Percentiles rank a stretch among this genome's conserved stretches.
These are phyloP conservation scores for Apiospora aurea DNA, from an alignment of 2,329 filamentous ascomycete species.

Conservation along the genomic window DNA sequence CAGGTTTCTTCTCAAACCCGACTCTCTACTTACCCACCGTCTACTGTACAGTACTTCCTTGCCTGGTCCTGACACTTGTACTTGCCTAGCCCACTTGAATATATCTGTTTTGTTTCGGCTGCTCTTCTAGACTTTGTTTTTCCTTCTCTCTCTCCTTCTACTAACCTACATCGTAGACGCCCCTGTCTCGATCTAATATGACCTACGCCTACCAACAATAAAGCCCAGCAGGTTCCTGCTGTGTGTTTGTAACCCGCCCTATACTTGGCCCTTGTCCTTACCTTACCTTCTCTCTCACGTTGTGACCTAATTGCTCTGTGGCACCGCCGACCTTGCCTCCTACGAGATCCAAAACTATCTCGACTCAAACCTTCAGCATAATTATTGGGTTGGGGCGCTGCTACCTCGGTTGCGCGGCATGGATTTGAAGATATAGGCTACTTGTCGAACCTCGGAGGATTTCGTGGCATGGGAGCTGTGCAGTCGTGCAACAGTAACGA, in stretches of 20 bases:
- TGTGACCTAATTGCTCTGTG: background rate
- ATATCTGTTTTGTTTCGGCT: conserved; percentile 21
- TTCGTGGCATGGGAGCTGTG: conserved; percentile 11
- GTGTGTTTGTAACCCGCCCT: background rate
- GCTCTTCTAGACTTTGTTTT: conserved; percentile 20
- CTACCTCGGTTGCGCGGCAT: conserved; percentile 10
- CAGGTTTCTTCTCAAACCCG: conserved; percentile 33
- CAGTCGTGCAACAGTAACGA: conserved; percentile 20
- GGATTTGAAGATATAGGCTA: conserved; percentile 12
- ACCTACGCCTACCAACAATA: conserved; percentile 4
- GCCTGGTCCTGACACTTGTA: background rate
- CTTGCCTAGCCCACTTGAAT: conserved; percentile 10
- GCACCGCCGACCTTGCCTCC: background rate
- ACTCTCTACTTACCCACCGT: conserved; percentile 26
- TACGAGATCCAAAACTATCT: background rate
- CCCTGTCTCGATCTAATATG: conserved; percentile 19
- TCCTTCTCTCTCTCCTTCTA: conserved; percentile 22
- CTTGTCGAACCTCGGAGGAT: conserved; percentile 18
- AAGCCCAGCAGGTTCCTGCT: conserved; percentile 7
- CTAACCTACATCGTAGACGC: conserved; percentile 17
- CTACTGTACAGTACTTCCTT: background rate
- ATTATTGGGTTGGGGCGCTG: background rate
- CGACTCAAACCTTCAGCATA: background rate
- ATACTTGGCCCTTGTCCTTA: conserved; percentile 13
- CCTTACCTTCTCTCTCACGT: background rate